Conservation (phyloP, 768 basidiomycete species). For the Lepiota venenata region DNA sequence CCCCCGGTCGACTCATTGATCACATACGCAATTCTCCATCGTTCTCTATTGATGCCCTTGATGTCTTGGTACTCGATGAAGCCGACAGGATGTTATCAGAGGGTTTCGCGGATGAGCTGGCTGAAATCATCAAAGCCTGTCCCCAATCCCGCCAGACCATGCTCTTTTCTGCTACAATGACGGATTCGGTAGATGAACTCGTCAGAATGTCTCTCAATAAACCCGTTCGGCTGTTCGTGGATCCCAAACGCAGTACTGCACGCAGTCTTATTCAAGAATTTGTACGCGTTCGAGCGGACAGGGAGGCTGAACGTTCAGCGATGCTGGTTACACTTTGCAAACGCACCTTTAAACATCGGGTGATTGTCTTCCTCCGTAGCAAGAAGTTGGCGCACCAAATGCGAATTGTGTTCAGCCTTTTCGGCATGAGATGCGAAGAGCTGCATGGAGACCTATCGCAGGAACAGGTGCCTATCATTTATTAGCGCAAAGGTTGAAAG, state of each 20-base stretch:
- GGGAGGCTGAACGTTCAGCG: constrained; percentile 73
- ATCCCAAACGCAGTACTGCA: constrained; percentile 87
- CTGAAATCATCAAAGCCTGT: constrained; percentile 91
- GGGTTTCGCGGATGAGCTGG: constrained; percentile 92
- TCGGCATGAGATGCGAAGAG: constrained; percentile 90
- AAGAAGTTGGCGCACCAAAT: constrained; percentile 98
- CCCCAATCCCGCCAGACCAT: constrained; percentile 91
- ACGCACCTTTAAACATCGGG: constrained; percentile 77
- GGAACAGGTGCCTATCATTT: constrained; percentile 66
- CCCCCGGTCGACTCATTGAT: constrained; percentile 96
- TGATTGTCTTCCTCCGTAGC: constrained; percentile 92
- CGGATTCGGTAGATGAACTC: constrained; percentile 91
- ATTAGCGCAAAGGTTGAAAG: background rate
- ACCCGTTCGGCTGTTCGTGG: constrained; percentile 93
- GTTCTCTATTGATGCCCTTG: constrained; percentile 89
- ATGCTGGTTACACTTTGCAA: constrained; percentile 82
- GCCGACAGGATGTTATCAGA: constrained; percentile 96
- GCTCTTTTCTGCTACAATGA: constrained; percentile 99
- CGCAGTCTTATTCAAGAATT: constrained; percentile 91
- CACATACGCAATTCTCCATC: constrained; percentile 94
- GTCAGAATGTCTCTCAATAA: constrained; percentile 90
- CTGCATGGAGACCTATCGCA: constrained; percentile 95
- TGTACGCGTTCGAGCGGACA: constrained; percentile 82
- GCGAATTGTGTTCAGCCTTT: constrained; percentile 85
- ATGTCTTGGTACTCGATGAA: constrained; percentile 94